Evolutionary conservation across 2,329 filamentous ascomycete species (phyloP), one percentile per base, ranked within the genome.

Genomic region (Sphaerulina musiva): DNA sequence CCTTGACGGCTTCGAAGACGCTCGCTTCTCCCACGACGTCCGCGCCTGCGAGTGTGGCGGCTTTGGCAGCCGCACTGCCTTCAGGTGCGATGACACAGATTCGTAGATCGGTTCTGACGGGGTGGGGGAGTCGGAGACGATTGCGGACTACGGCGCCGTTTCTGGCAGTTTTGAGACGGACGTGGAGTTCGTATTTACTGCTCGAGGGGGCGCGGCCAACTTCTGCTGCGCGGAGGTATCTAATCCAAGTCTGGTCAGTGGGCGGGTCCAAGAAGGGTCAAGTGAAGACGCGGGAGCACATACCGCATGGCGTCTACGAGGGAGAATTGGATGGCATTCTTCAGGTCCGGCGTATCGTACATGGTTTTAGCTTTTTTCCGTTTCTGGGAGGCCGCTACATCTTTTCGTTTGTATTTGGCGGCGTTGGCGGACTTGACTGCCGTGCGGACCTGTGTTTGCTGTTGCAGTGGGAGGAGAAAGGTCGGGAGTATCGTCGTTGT

Each of bases 31-130:
- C 93, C 1, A 91, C 89, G 3, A 92, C 77, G 1, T 84, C 79
- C 12, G 93, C 95, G 51, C 93, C 95, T 0, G 87, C 86, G 8
- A 81, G 79, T 34, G 79, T 79, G 3, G 95, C 93, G 48, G 89
- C 85, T 61, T 81, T 78, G 49, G 85, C 89, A 48, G 83, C 79
- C 58, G 83, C 80, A 60, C 87, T 90, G 61, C 84, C 85, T 52
- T 92, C 86, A n/a, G 88, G 84, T 69, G 87, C 92, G 63, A 98
- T 88, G 53, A 97, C 93, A 68, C 86, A 93, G 66, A 98, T 90
- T 59, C 85, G 84, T 48, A 90, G 79, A 70, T 95, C 89, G 59
- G 88, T 95, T 70, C 89, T 87, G 61, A 97, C 88, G 4, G 91
- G 86, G 71, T 95, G 86, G 0, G 93, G 93, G 14, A 98, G 84